These are phyloP conservation scores for Ogataea pignaliae DNA, from an alignment of 805 yeast species.

Conservation along the genomic window DNA sequence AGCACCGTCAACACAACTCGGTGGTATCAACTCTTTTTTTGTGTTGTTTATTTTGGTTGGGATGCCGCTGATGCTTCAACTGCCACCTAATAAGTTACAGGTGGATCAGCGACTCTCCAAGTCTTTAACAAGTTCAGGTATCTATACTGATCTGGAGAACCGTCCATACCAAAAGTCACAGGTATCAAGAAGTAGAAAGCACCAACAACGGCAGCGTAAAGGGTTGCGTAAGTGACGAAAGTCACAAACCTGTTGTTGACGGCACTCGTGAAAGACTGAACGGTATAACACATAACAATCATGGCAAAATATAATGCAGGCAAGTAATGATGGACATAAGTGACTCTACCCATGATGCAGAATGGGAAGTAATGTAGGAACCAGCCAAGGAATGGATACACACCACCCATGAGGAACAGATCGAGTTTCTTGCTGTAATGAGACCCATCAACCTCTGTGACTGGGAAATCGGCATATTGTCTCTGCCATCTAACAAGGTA, in stretches of 20 bases:
- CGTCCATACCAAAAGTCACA: conserved; percentile 77
- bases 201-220: conserved; percentile 51
- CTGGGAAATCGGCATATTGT: conserved; percentile 59
- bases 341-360: conserved; percentile 91
- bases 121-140: conserved; percentile 50
- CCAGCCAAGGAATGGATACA: conserved; percentile 90
- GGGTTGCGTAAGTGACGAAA: conserved; percentile 35
- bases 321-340: conserved; percentile 92
- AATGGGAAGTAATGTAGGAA: conserved; percentile 84
- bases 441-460: conserved; percentile 1
- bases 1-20: no score
- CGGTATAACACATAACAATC: conserved; percentile 60
- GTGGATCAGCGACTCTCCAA: conserved; percentile 42
- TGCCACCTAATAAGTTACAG: background rate
- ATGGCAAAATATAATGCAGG: conserved; percentile 96
- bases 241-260: conserved; percentile 23
- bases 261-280: conserved; percentile 36
- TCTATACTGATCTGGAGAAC: conserved; percentile 41
- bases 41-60: background rate
- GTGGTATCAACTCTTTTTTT: no score
- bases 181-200: conserved; percentile 60
- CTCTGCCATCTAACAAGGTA: conserved; percentile 77
- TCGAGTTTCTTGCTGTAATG: conserved; percentile 21
- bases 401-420: conserved; percentile 54
- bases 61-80: background rate